Conservation (phyloP, 2,329 filamentous ascomycete species). For the Aphanocladium album region DNA sequence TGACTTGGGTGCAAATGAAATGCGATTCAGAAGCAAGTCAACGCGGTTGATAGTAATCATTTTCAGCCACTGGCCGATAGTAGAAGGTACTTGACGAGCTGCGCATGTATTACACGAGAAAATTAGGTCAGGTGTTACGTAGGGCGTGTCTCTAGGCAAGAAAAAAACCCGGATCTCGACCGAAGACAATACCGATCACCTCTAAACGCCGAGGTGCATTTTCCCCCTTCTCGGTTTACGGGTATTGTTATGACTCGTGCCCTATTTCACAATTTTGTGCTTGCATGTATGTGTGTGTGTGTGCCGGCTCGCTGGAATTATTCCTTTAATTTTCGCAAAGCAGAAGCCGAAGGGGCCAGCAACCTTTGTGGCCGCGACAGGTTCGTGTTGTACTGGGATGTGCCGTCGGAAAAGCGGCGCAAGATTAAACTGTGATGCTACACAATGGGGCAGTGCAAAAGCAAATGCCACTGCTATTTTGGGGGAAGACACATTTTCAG, state of each 20-base stretch:
- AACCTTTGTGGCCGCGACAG: not conserved
- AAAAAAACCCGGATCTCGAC: slow-evolving; percentile 8
- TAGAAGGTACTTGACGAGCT: not conserved
- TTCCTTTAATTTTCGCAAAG: not conserved
- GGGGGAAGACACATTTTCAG: not conserved
- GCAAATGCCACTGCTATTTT: not conserved
- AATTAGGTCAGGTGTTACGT: not conserved
- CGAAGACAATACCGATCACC: slow-evolving; percentile 1
- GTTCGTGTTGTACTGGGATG: not conserved
- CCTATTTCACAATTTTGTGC: not conserved
- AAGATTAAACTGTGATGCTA: not conserved
- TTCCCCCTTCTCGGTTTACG: not conserved
- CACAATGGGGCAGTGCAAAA: slow-evolving; percentile 1
- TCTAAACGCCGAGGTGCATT: slow-evolving; percentile 5
- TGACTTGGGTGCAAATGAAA: not conserved
- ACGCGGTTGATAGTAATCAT: not conserved
- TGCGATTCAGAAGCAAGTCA: not conserved
- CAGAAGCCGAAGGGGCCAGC: not conserved
- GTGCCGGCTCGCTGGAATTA: not conserved
- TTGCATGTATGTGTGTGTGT: not conserved
- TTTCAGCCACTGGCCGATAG: not conserved
- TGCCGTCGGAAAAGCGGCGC: slow-evolving; percentile 1
- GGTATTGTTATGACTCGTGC: slow-evolving; percentile 1
- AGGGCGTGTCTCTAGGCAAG: not conserved
- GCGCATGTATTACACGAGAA: not conserved